Evolutionary conservation across 257 asterid species (phyloP).

Genomic region (Salvia splendens): DNA sequence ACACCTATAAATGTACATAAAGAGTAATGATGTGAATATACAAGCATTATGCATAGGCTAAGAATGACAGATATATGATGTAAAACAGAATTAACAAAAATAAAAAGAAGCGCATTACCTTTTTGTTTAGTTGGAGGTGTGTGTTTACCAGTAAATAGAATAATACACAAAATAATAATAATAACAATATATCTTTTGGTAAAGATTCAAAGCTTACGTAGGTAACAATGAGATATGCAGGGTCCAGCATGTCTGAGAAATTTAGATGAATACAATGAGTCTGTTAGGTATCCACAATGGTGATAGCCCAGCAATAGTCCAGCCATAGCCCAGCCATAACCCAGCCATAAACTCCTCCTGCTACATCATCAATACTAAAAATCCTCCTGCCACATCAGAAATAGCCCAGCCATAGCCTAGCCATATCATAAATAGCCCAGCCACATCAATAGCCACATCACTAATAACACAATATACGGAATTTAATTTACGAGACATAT

Average conservation of each 20-base stretch:
- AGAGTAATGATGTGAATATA: neutral
- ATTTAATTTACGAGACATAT: too few species aligned
- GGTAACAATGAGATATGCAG: conserved; percentile 30
- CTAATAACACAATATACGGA: too few species aligned
- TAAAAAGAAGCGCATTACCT: conserved; percentile 22
- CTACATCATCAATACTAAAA: too few species aligned
- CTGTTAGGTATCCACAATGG: too few species aligned
- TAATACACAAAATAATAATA: too few species aligned
- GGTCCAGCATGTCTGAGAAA: conserved; percentile 37
- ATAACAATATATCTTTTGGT: neutral
- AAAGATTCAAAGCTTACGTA: conserved; percentile 26
- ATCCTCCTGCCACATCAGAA: too few species aligned
- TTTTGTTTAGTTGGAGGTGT: conserved; percentile 20
- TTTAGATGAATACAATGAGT: conserved; percentile 22
- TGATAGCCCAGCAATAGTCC: too few species aligned
- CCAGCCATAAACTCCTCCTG: too few species aligned
- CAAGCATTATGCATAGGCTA: conserved; percentile 19
- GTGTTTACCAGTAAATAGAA: neutral
- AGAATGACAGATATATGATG: conserved; percentile 35
- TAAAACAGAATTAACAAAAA: conserved; percentile 28
- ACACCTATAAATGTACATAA: neutral
- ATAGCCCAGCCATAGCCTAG: too few species aligned
- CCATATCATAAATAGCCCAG: too few species aligned
- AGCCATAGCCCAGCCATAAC: too few species aligned
- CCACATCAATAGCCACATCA: too few species aligned